Evolutionary conservation across 257 asterid species (phyloP), one percentile per base, ranked within the genome.

Genomic region (Nicotiana tabacum): DNA sequence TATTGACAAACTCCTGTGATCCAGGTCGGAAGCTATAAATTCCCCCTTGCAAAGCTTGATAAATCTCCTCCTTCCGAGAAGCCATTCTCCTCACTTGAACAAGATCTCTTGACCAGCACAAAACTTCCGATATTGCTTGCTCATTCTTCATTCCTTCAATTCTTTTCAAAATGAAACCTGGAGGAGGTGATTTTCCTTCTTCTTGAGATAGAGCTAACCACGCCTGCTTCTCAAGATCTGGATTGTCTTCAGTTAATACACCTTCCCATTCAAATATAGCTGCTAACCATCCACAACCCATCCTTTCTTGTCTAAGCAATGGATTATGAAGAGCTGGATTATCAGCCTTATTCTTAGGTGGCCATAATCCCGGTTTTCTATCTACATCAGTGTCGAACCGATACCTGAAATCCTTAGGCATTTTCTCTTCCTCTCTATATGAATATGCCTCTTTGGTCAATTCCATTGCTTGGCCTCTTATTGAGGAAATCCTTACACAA

Each of bases 241-340:
- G 97, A 83, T 91, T 94, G 33, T 94, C 97, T 69, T 96, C 98
- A 35, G 92, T 90, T 60, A 96, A 35, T 60, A 96, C 98, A 15
- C 99, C 98, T 82, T 96, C 99, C 98, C 97, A 96, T 83, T 96
- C 99, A 69, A 96, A 96, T 83, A 96, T 89, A 72, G 93, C 99
- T 66, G 96, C 97, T 82, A 96, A 85, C 99, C 99, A 96, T 33
- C 99, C 98, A 82, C 96, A 89, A 37, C 99, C 98, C 98, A 96
- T 93, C 80, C 97, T 89, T 79, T 94, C 97, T 62, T 92, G 99
- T 3, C 99, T 88, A 87, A 96, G 95, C 88, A 96, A 83, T 3
- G 99, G 99, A 78, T 96, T 96, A 37, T 88, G 91, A 72, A 96
- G 97, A 0, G 91, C 85, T 10, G 98, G 96, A 67, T 90, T 92